Evolutionary conservation across 768 basidiomycete species (phyloP).

Genomic region (Leccinum subtestaceum): DNA sequence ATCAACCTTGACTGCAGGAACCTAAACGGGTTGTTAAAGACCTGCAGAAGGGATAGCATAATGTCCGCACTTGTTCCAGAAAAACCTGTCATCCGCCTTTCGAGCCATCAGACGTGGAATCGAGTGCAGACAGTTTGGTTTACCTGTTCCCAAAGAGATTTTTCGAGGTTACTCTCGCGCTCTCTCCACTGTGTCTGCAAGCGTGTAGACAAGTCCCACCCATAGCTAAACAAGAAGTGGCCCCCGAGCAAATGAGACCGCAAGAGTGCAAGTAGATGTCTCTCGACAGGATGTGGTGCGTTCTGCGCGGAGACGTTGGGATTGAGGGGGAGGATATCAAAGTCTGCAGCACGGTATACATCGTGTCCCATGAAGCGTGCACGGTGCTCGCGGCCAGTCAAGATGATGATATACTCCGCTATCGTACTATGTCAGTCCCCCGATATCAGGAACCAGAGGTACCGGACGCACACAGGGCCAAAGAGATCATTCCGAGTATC

Average conservation of each 20-base stretch:
- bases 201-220: slow-evolving; percentile 83
- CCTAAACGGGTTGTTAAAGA: slow-evolving; percentile 25
- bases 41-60: not conserved
- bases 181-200: slow-evolving; percentile 78
- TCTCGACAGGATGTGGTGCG: slow-evolving; percentile 83
- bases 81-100: slow-evolving; percentile 93
- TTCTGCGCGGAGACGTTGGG: slow-evolving; percentile 62
- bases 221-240: slow-evolving; percentile 88
- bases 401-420: slow-evolving; percentile 93
- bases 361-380: slow-evolving; percentile 82
- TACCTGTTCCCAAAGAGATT: slow-evolving; percentile 77
- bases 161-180: slow-evolving; percentile 48
- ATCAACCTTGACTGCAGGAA: slow-evolving; percentile 63
- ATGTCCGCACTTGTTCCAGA: slow-evolving; percentile 78
- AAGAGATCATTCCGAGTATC: slow-evolving; percentile 72
- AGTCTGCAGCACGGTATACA: slow-evolving; percentile 86
- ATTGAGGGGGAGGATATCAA: slow-evolving; percentile 85
- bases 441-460: not conserved
- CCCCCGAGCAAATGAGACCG: slow-evolving; percentile 79
- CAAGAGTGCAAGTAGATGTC: slow-evolving; percentile 81
- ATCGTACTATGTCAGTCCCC: not conserved
- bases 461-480: slow-evolving; percentile 62
- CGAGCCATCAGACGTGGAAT: slow-evolving; percentile 9
- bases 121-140: slow-evolving; percentile 23
- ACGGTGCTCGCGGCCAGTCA: slow-evolving; percentile 78